These are phyloP conservation scores for Ambrosia hybrid DNA, from an alignment of 140 eudicot species.

Conservation along the genomic window DNA sequence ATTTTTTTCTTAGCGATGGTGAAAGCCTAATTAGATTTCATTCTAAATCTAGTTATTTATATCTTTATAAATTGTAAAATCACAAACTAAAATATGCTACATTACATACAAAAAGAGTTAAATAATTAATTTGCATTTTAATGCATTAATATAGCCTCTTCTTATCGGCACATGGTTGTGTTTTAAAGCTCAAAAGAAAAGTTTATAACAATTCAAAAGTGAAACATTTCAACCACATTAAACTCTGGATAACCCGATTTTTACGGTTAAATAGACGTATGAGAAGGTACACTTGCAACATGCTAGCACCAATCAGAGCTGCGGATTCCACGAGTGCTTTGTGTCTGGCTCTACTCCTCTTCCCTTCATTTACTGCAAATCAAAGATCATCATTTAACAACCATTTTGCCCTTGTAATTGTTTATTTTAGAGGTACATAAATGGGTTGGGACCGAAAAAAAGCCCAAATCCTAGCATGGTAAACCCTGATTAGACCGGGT, in stretches of 20 bases:
- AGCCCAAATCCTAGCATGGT: not conserved
- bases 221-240: constrained; percentile 29
- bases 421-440: not conserved
- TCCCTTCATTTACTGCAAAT: constrained; percentile 77
- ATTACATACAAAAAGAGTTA: no score
- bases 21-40: no score
- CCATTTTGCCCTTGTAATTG: not conserved
- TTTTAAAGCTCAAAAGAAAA: constrained; percentile 9
- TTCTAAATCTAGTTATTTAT: not conserved
- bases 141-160: no score
- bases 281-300: constrained; percentile 79
- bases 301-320: constrained; percentile 65
- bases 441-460: not conserved
- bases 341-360: constrained; percentile 82
- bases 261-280: constrained; percentile 73
- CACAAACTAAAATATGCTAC: not conserved
- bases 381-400: not conserved
- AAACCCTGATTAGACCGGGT: not conserved
- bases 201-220: constrained; percentile 2
- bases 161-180: no score
- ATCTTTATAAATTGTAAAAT: no score
- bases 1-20: no score
- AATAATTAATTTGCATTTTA: no score
- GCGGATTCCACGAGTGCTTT: constrained; percentile 82
- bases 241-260: constrained; percentile 67